Conservation (phyloP, 352 stramenopile species). For the Pythium coloratum region DNA sequence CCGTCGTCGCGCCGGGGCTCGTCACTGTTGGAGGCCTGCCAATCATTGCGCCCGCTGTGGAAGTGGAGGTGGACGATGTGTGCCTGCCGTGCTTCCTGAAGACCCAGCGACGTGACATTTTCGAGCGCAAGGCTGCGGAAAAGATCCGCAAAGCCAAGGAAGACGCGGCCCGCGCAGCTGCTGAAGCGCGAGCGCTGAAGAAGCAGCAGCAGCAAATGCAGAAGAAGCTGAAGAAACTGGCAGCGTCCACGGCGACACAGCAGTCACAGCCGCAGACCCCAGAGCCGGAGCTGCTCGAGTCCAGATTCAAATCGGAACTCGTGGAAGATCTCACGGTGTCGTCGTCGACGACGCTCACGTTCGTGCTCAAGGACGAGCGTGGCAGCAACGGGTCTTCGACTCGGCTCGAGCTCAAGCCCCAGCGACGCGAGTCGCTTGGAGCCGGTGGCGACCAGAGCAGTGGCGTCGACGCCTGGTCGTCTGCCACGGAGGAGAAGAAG, state of each 20-base stretch:
- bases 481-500: constrained; percentile 24
- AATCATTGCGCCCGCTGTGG: constrained; percentile 2
- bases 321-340: not conserved
- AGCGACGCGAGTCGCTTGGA: constrained; percentile 6
- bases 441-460: not conserved
- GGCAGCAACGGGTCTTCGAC: not conserved
- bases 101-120: constrained; percentile 62
- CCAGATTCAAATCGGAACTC: not conserved
- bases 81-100: constrained; percentile 76
- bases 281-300: not conserved
- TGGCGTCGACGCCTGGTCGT: not conserved
- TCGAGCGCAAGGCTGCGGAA: constrained; percentile 53
- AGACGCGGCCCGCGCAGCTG: constrained; percentile 44
- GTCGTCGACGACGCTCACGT: not conserved
- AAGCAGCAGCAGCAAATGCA: constrained; percentile 62
- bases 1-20: not conserved
- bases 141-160: constrained; percentile 37
- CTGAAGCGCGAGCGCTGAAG: constrained; percentile 49
- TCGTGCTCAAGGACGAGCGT: not conserved
- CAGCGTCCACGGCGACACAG: constrained; percentile 15
- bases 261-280: constrained; percentile 5
- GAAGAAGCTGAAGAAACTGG: constrained; percentile 41
- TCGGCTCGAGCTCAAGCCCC: not conserved
- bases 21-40: constrained; percentile 13
- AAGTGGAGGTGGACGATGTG: constrained; percentile 42